Base-by-base conservation (phyloP, 495 filamentous ascomycete species). In the Penicillium crystallinum region DNA sequence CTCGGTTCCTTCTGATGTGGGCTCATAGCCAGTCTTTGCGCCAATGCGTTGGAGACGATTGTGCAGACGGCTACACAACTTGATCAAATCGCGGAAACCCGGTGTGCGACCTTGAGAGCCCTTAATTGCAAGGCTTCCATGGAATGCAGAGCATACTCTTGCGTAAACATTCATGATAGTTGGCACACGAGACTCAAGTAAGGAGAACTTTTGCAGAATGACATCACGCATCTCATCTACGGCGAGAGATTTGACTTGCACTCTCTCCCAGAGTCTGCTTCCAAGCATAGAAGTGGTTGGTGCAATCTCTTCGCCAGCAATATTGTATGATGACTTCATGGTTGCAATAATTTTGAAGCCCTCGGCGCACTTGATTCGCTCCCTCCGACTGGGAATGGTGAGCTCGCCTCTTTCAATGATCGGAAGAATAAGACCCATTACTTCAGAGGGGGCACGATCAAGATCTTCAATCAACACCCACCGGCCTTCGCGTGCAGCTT, bases 401-500 rank as follows among this genome's bases (percentile, higher is more conserved):
- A 99, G 78, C 66, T 96, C 89, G 2, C 89, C 80, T 37, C 86
- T 79, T 63, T 97, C 92, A 54, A 97, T 89, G 2, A 99, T 78
- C 1, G 95, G 92, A 25, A 97, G 74, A 33, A 99, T 79, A 3
- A 88, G 88, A 62, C 91, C 91, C 65, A 97, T 87, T 41, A 97
- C 86, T 65, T 97, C 93, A 49, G 86, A 90, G n/a, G 95, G 91
- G 15, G 93, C 95, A 45, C 92, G 87, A 65, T 99, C 88, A 23
- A 99, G 77, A 65, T 99, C 95, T 72, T 99, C 95, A 48, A 99
- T 91, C 49, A 97, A 73, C 5, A 99, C 84, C 95, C 93, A 97
- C 61, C 90, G 81, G 37, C 95, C 95, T 71, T 97, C 92, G 63
- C 77, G 84, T 2, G 96, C 90, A 12, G 95, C 95, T 33, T 90